Percentiles rank a stretch among this genome's conserved stretches.
Evolutionary conservation across 768 basidiomycete species (phyloP).

Genomic region (Pluteus cervinus): DNA sequence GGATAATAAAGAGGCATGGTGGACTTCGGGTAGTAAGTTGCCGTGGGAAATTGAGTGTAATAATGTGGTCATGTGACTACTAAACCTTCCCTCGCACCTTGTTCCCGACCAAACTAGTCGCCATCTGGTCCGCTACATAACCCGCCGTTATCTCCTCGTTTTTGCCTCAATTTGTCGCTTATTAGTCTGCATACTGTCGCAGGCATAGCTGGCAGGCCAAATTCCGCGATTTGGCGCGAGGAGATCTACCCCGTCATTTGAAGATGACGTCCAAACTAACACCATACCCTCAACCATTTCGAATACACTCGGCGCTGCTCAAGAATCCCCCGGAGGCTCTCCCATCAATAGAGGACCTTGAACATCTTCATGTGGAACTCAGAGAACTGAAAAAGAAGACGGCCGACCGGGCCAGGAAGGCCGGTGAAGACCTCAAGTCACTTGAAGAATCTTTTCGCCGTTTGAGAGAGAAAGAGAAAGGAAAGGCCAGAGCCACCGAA

Average conservation of each 20-base stretch:
- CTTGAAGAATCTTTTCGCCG: slow-evolving; percentile 74
- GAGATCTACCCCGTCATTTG: background rate
- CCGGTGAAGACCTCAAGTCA: slow-evolving; percentile 64
- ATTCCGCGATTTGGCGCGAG: background rate
- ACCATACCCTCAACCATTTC: slow-evolving; percentile 40
- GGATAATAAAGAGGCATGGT: too few relatives aligned
- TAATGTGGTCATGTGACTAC: slow-evolving; percentile 61
- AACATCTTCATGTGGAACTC: slow-evolving; percentile 59
- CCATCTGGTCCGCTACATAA: slow-evolving; percentile 13
- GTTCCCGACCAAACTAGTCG: slow-evolving; percentile 25
- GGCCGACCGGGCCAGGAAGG: slow-evolving; percentile 65
- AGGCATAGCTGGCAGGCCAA: too few relatives aligned
- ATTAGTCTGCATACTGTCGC: too few relatives aligned
- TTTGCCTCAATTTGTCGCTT: too few relatives aligned
- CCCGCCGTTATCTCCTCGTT: slow-evolving; percentile 2
- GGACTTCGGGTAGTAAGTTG: too few relatives aligned
- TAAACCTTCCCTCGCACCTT: slow-evolving; percentile 32
- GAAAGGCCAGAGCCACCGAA: slow-evolving; percentile 65
- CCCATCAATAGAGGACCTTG: slow-evolving; percentile 70
- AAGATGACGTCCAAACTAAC: slow-evolving; percentile 59
- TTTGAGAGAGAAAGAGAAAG: slow-evolving; percentile 72
- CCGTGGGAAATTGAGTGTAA: slow-evolving; percentile 57
- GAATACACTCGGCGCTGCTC: slow-evolving; percentile 53
- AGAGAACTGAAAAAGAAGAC: slow-evolving; percentile 44
- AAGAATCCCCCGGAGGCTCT: slow-evolving; percentile 60